phyloP scores from a whole-genome alignment of 768 basidiomycete genomes.

The Cystobasidium tubakii region DNA sequence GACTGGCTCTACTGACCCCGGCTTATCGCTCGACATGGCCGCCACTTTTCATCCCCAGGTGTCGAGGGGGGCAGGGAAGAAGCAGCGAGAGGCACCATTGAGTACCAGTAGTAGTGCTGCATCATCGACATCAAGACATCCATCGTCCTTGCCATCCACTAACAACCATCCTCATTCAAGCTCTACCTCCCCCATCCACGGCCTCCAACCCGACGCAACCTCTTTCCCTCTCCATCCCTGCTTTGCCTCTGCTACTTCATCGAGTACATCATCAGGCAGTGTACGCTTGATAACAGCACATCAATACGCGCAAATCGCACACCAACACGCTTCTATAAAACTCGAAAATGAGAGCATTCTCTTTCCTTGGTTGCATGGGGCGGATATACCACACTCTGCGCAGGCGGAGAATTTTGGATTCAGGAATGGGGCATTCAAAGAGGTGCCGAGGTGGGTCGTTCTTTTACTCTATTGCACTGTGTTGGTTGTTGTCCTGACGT shows the following conservation, averaged over 20 bases:
- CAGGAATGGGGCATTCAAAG: conserved; percentile 7
- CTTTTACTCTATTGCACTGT: not conserved
- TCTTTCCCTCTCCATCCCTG: conserved; percentile 6
- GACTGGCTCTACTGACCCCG: not conserved
- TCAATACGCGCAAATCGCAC: conserved; percentile 61
- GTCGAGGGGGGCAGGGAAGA: not conserved
- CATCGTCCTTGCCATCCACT: not conserved
- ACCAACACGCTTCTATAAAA: conserved; percentile 62
- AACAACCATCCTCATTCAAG: no score
- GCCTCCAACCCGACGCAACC: conserved; percentile 12
- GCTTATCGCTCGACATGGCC: not conserved
- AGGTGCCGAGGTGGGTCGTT: conserved; percentile 8
- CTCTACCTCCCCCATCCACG: not conserved
- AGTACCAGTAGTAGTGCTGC: not conserved
- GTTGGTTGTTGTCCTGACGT: not conserved
- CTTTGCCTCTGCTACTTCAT: not conserved
- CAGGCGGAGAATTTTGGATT: conserved; percentile 72
- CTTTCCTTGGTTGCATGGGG: conserved; percentile 82
- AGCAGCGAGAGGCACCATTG: not conserved
- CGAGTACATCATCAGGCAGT: not conserved
- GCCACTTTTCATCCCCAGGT: conserved; percentile 30
- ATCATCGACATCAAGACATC: not conserved
- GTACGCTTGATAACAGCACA: conserved; percentile 52
- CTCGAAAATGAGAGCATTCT: conserved; percentile 67
- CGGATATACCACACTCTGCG: conserved; percentile 70